Conservation (phyloP, 2,329 filamentous ascomycete species). For the Dothiorella sarmentorum region DNA sequence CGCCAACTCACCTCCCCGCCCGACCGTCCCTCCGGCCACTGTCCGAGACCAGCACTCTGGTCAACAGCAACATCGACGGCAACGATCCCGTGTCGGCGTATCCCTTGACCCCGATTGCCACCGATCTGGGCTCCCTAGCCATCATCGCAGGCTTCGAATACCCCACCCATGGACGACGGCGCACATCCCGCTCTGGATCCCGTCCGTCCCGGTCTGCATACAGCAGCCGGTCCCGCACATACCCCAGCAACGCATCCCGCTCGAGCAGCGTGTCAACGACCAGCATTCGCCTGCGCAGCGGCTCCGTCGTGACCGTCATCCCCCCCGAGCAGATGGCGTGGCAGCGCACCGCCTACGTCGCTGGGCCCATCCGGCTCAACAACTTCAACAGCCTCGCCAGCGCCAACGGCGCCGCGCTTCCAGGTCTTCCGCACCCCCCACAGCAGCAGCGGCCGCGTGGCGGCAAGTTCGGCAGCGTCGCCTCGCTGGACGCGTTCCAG, state of each 20-base stretch:
- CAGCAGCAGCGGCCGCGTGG: no score
- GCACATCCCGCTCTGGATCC: not conserved
- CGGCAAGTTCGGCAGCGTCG: not conserved
- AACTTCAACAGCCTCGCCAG: constrained; percentile 18
- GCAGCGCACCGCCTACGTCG: constrained; percentile 37
- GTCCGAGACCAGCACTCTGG: constrained; percentile 1
- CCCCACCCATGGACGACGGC: not conserved
- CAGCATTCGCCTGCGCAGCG: constrained; percentile 25
- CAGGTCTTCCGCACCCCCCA: not conserved
- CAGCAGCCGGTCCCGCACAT: not conserved
- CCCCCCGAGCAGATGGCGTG: constrained; percentile 34
- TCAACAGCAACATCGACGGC: constrained; percentile 19
- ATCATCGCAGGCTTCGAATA: constrained; percentile 8
- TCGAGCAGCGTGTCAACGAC: constrained; percentile 11
- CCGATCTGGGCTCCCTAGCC: constrained; percentile 6
- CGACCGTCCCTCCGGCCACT: constrained; percentile 1
- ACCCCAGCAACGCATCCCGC: not conserved
- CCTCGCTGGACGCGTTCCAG: constrained; percentile 10
- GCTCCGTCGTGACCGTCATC: constrained; percentile 34
- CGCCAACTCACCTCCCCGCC: not conserved
- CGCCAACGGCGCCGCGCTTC: not conserved
- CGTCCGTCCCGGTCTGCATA: not conserved
- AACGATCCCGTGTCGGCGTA: not conserved
- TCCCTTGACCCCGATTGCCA: constrained; percentile 22
- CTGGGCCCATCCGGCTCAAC: constrained; percentile 42